These are phyloP conservation scores for Myxozyma monticola DNA, from an alignment of 805 yeast genomes.

Conservation along the genomic window DNA sequence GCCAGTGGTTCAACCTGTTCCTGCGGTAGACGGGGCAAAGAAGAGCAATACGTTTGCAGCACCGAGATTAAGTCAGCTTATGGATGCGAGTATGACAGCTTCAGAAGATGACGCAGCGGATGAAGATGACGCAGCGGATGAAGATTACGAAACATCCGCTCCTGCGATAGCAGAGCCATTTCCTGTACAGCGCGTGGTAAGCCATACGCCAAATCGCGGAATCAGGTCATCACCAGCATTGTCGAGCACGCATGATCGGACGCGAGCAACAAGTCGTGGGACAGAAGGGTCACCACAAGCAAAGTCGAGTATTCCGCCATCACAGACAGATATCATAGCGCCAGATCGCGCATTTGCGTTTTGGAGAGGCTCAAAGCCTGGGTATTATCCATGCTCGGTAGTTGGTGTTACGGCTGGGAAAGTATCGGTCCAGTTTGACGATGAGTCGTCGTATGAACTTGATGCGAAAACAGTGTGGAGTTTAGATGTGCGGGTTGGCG, in stretches of 20 bases:
- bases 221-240: background rate
- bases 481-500: slow-evolving; percentile 22
- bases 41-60: too few species aligned
- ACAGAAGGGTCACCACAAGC: too few species aligned
- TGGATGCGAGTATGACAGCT: too few species aligned
- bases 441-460: slow-evolving; percentile 1
- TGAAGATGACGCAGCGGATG: too few species aligned
- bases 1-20: too few species aligned
- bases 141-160: too few species aligned
- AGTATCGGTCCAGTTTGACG: slow-evolving; percentile 17
- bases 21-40: too few species aligned
- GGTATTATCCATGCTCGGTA: slow-evolving; percentile 14
- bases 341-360: slow-evolving; percentile 12
- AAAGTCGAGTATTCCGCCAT: background rate
- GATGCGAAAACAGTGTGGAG: slow-evolving; percentile 8
- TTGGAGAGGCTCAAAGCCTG: slow-evolving; percentile 15
- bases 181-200: background rate
- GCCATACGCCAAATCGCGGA: background rate
- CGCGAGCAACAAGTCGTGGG: too few species aligned
- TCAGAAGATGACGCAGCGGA: too few species aligned
- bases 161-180: too few species aligned
- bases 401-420: background rate
- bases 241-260: too few species aligned
- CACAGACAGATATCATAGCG: background rate
- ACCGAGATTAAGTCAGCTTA: too few species aligned